Percentiles rank a stretch among this genome's conserved stretches.
Evolutionary conservation across 1,284 basidiomycete species (phyloP).

Genomic region (Ustilago bromivora): DNA sequence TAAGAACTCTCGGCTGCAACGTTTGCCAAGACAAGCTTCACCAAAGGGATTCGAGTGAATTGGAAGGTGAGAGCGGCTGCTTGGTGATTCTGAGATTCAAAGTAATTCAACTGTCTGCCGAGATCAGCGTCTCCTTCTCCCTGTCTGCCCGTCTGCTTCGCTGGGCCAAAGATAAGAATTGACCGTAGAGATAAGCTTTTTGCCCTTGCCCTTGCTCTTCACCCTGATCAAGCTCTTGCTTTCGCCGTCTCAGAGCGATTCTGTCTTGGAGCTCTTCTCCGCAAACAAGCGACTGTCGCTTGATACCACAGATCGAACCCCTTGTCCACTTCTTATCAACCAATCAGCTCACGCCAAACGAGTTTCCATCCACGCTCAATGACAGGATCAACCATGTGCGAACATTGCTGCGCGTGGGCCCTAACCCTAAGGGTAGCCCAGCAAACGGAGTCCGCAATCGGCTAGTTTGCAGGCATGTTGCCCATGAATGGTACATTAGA

Average conservation of each 20-base stretch:
- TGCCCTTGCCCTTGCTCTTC: not conserved
- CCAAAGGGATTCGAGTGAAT: not conserved
- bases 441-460: not conserved
- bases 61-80: not conserved
- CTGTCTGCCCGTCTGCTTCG: no score
- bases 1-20: slow-evolving; percentile 6
- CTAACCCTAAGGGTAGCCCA: not conserved
- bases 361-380: not conserved
- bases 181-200: not conserved
- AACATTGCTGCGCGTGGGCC: not conserved
- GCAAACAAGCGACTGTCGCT: not conserved
- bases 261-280: not conserved
- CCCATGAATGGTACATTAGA: not conserved
- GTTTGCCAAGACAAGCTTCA: slow-evolving; percentile 5
- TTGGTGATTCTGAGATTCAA: not conserved
- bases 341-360: not conserved
- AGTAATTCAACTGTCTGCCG: not conserved
- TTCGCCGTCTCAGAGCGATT: not conserved
- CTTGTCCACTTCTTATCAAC: not conserved
- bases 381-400: not conserved
- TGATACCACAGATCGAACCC: not conserved
- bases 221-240: not conserved
- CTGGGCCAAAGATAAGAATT: not conserved
- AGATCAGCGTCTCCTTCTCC: not conserved
- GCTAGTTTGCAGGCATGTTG: not conserved